Conservation (phyloP, 1,139 yeast genomes). For the Hemisphaericaspora xylofermentans region DNA sequence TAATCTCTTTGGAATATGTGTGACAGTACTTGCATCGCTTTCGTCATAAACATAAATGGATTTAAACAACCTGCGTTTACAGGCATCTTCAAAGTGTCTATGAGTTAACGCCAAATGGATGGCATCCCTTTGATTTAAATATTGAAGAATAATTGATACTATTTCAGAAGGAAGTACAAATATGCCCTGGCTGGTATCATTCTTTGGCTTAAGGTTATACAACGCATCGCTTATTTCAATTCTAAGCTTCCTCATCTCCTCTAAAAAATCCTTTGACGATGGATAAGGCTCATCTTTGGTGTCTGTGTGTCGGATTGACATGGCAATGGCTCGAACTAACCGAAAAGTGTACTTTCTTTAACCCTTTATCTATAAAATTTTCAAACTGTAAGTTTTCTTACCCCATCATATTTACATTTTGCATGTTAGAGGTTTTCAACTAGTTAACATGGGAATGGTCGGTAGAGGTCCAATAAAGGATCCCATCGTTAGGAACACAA, state of each 20-base stretch:
- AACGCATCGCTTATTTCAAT: background rate
- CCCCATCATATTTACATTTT: no score
- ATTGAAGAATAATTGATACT: background rate
- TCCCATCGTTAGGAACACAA: no score
- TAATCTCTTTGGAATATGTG: background rate
- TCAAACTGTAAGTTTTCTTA: no score
- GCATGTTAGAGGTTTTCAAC: no score
- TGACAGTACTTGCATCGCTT: background rate
- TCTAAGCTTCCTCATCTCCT: background rate
- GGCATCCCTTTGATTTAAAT: background rate
- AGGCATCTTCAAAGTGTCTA: background rate
- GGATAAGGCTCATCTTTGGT: no score
- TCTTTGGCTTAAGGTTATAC: background rate
- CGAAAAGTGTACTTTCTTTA: no score
- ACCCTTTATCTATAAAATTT: no score
- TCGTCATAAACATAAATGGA: background rate
- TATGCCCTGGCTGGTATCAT: background rate
- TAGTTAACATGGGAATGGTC: no score
- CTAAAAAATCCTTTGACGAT: no score
- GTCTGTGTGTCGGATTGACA: no score
- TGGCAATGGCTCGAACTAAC: no score
- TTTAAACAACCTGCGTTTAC: background rate
- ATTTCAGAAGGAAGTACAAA: background rate
- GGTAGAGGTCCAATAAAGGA: no score
- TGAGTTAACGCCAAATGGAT: background rate